Percentiles rank a stretch among this genome's conserved stretches.
phyloP scores from a whole-genome alignment of 2,329 filamentous ascomycete species.

The Nectriaceae sp. region DNA sequence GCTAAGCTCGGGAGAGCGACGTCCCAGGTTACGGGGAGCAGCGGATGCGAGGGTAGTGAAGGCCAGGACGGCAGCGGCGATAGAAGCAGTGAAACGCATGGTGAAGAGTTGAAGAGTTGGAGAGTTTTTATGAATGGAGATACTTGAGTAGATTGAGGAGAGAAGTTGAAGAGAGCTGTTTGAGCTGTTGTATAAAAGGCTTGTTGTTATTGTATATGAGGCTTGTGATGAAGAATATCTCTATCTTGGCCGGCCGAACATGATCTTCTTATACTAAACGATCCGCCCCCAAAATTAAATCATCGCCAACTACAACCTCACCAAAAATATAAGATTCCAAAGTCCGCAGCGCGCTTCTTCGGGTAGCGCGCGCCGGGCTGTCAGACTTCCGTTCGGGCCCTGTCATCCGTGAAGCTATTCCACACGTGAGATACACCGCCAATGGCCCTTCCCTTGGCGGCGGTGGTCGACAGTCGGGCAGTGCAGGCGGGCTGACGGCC shows the following conservation, averaged over 20 bases:
- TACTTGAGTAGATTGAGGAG: neutral
- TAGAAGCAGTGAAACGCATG: constrained; percentile 30
- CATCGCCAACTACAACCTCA: too few species aligned
- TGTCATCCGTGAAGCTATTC: too few species aligned
- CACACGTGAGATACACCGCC: too few species aligned
- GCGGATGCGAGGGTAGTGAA: constrained; percentile 36
- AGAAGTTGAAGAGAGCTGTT: neutral
- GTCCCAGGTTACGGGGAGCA: constrained; percentile 22
- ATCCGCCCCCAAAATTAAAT: too few species aligned
- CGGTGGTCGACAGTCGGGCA: too few species aligned
- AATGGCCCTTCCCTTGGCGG: too few species aligned
- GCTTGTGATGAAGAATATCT: neutral
- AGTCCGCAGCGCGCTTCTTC: too few species aligned
- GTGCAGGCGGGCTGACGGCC: too few species aligned
- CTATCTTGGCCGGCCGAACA: neutral
- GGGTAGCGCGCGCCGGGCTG: too few species aligned
- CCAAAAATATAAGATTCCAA: too few species aligned
- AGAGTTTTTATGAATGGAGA: too few species aligned
- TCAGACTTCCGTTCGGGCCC: too few species aligned
- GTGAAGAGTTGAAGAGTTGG: constrained; percentile 31
- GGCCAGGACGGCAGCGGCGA: constrained; percentile 42
- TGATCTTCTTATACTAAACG: neutral
- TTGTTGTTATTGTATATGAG: neutral
- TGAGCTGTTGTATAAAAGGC: neutral
- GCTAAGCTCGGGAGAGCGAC: constrained; percentile 24